A percentile compares a stretch with the other conserved stretches of the same genome.
Conservation (phyloP, 768 basidiomycete species). For the Clathrus columnatus region DNA sequence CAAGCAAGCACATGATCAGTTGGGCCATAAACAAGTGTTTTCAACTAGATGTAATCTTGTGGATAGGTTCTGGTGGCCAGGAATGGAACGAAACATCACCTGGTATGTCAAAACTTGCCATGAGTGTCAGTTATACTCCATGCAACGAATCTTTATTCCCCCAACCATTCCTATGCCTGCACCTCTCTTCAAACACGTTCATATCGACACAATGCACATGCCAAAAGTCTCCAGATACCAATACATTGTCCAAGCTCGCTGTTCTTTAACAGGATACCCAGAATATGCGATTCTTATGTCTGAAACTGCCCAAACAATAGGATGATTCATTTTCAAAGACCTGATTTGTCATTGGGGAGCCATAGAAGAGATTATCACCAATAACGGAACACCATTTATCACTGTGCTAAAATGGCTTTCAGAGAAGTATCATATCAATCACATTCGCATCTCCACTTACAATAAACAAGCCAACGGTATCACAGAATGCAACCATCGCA, state of each 20-base stretch:
- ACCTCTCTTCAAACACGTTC: slow-evolving; percentile 25
- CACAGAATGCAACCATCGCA: slow-evolving; percentile 24
- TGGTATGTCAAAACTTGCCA: slow-evolving; percentile 26
- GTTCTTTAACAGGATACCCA: slow-evolving; percentile 25
- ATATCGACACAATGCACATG: slow-evolving; percentile 35
- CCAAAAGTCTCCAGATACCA: slow-evolving; percentile 24
- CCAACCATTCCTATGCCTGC: slow-evolving; percentile 15
- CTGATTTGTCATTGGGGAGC: slow-evolving; percentile 33
- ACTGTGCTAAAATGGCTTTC: slow-evolving; percentile 18
- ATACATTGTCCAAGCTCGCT: slow-evolving; percentile 30
- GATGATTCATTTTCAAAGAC: slow-evolving; percentile 28
- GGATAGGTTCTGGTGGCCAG: slow-evolving; percentile 22
- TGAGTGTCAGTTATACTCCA: slow-evolving; percentile 26
- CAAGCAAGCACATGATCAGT: slow-evolving; percentile 12
- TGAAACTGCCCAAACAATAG: slow-evolving; percentile 22
- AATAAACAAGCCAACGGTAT: slow-evolving; percentile 35
- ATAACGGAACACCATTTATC: slow-evolving; percentile 31
- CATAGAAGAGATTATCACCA: slow-evolving; percentile 29
- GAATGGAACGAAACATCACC: slow-evolving; percentile 13
- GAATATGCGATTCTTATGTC: slow-evolving; percentile 23
- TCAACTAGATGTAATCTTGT: slow-evolving; percentile 4
- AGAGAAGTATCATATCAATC: slow-evolving; percentile 25
- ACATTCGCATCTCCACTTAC: slow-evolving; percentile 34
- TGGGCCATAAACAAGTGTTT: slow-evolving; percentile 16
- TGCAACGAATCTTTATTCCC: slow-evolving; percentile 16